phyloP scores from a whole-genome alignment of 1,139 yeast species.

The Kurtzmaniella quercitrusa region DNA sequence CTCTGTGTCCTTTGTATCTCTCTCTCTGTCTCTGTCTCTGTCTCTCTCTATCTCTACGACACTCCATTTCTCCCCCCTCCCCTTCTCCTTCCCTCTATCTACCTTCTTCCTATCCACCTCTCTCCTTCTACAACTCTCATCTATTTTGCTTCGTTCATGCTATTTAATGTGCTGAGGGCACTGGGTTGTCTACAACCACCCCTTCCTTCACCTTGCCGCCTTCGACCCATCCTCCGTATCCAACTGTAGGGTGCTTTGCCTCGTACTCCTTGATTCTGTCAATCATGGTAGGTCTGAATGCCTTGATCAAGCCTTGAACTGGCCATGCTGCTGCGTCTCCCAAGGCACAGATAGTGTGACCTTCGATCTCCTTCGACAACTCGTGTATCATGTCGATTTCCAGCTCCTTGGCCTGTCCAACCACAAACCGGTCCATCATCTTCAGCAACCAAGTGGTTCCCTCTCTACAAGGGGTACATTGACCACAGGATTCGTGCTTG shows the following conservation, averaged over 20 bases:
- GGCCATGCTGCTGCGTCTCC: conserved; percentile 97
- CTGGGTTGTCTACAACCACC: conserved; percentile 58
- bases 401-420: conserved; percentile 72
- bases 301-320: conserved; percentile 77
- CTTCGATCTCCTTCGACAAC: conserved; percentile 80
- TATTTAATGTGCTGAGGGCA: conserved; percentile 41
- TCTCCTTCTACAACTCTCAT: not conserved
- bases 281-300: conserved; percentile 77
- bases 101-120: too few species aligned
- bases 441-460: conserved; percentile 83
- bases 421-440: conserved; percentile 77
- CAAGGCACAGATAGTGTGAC: conserved; percentile 85
- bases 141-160: conserved; percentile 1
- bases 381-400: conserved; percentile 83
- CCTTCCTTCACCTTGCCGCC: conserved; percentile 63
- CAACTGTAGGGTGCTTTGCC: conserved; percentile 33
- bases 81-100: too few species aligned
- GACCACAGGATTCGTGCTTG: conserved; percentile 91
- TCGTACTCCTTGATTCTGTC: conserved; percentile 55
- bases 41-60: too few species aligned
- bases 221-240: conserved; percentile 77
- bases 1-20: too few species aligned
- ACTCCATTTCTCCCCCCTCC: too few species aligned
- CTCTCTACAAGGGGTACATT: conserved; percentile 93
- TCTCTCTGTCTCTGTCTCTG: too few species aligned